Base-by-base conservation (phyloP, 2,329 filamentous ascomycete genomes). In the Exophiala alcalophila region DNA sequence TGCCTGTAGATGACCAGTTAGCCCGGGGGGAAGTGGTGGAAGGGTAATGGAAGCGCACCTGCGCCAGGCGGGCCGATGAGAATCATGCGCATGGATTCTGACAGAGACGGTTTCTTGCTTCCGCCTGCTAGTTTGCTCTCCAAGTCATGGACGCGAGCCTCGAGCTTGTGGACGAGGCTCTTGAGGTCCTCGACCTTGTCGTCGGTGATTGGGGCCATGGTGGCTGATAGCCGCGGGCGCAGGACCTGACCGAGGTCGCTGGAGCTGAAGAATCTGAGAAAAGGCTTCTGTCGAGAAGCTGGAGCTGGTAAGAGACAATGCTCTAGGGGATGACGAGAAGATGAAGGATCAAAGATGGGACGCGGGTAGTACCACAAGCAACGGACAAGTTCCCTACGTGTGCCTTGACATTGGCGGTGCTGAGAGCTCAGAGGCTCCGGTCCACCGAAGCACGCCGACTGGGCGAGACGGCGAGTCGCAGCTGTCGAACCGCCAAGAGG, bases 31-130 rank as follows among this genome's bases (percentile, higher is more conserved):
- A 18, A 30, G 28, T 33, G 7, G 28, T 33, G 7, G 20, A 25
- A 12, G 44, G 33, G 39, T 49, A 16, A 47, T 43, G 57, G 41
- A 50, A 38, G 44, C 85, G 60, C 80, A 97, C 92, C 92, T 69
- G 92, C 92, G 68, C 92, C 92, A 44, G 92, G 92, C 64, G 92
- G 92, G 25, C 92, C 92, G 74, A 98, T 97, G 62, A 98, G 74
- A 61, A 98, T 89, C 86, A 98, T 94, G 71, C 92, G 84, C 69
- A 98, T 80, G 62, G 84, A 78, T 57, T 83, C 76, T 26, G 74
- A 57, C 48, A 67, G 24, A 50, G 74, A 75, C 60, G 27, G 68
- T 64, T 57, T 73, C 71, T 57, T 77, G 75, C 48, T 74, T 70
- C 47, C 49, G 12, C 43, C 29, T 58, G 64, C 63, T 62, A 92